Conservation (phyloP, 2,329 filamentous ascomycete species). For the Cytospora schulzeri region DNA sequence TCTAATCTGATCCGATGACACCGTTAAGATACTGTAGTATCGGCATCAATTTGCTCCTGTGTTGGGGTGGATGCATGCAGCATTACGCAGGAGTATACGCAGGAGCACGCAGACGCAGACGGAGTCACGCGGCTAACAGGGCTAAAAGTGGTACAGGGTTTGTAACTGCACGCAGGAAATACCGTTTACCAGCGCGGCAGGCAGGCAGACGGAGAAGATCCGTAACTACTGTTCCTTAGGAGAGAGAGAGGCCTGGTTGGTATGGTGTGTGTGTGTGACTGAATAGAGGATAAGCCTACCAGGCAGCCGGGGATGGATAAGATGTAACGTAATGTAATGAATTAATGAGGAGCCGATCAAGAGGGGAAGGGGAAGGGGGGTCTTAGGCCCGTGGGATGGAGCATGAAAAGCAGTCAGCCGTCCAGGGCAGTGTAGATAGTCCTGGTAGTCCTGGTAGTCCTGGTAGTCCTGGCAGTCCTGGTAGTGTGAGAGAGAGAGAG, state of each 20-base stretch:
- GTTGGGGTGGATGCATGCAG: conserved; percentile 19
- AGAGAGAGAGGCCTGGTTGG: not conserved
- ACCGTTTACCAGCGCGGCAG: not conserved
- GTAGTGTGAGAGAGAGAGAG: not conserved
- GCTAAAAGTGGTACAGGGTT: not conserved
- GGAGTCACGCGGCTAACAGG: not conserved
- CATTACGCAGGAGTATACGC: not conserved
- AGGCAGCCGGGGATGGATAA: conserved; percentile 4
- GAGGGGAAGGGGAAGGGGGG: not conserved
- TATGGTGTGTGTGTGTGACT: not conserved
- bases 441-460: no score
- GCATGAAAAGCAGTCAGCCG: not conserved
- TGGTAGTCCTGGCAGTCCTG: no score
- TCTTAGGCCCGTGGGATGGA: conserved; percentile 1
- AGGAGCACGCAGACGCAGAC: conserved; percentile 4
- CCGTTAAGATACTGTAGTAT: conserved; percentile 1
- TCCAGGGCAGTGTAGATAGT: not conserved
- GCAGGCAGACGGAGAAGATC: not conserved
- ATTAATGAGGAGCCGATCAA: not conserved
- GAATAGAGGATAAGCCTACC: not conserved
- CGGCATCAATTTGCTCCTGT: not conserved
- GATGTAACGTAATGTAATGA: conserved; percentile 18
- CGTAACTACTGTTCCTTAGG: not conserved
- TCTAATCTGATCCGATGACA: conserved; percentile 28
- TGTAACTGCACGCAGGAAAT: not conserved